Evolutionary conservation across 805 yeast genomes (phyloP), one percentile per base, ranked within the genome.

Genomic region (Saccharomyces jurei): DNA sequence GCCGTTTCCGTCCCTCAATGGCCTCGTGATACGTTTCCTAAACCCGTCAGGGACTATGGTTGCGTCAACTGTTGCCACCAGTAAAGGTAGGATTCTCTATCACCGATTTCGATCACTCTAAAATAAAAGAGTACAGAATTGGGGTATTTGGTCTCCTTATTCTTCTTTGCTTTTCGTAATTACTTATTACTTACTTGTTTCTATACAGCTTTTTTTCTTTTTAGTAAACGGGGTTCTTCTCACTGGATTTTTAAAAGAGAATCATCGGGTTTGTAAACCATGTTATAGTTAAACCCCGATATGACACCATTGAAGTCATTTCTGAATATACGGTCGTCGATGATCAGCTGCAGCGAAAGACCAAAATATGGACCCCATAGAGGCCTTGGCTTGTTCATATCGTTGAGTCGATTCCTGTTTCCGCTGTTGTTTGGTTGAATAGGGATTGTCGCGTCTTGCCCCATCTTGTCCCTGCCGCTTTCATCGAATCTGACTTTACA

Each of bases 401-500:
- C 50, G 51, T 54, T 56, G 2, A 36, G n/a, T 17, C 41, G 51
- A 44, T 53, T 56, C 28, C 28, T 54, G 59, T 30, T 51, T 56
- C 26, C 56, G 53, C 51, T 57, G 52, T 27, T 46, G 9, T 41
- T 56, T n/a, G 51, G 58, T 5, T 44, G 48, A 30, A 52, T 56
- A 49, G 54, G 58, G 17, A 84, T 67, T 49, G 83, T 83, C 0
- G 89, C 80, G 22, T 81, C 76, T 53, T 83, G 86, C 1, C 90
- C 90, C 28, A 80, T 62, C 63, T 83, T 79, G 56, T 82, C 84
- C 56, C 74, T 77, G 0, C 94, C 94, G 52, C 84, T 78, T 63
- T 87, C 94, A 67, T 87, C 94, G 61, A 86, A 87, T 56, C 83
- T 75, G 11, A 86, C 87, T 66, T 84, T 87, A 14, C 81, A 73